Conservation (phyloP, 257 asterid species). For the Petrea volubilis region DNA sequence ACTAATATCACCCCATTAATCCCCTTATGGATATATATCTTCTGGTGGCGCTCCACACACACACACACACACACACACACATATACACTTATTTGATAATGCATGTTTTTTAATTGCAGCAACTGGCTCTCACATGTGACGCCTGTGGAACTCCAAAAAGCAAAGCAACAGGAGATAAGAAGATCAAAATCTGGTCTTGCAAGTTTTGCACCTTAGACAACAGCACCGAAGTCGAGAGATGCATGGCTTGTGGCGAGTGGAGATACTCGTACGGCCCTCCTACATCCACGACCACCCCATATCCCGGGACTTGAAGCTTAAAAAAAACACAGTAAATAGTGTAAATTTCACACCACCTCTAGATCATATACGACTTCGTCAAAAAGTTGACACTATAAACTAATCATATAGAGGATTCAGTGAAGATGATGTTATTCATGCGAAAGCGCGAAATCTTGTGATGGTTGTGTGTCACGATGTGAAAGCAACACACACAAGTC, state of each 20-base stretch:
- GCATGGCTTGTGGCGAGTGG: slow-evolving; percentile 88
- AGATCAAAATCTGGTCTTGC: slow-evolving; percentile 64
- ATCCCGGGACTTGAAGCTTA: slow-evolving; percentile 43
- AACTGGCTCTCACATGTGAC: slow-evolving; percentile 54
- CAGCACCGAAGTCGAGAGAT: slow-evolving; percentile 47
- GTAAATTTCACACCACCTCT: neutral
- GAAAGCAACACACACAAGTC: slow-evolving; percentile 5
- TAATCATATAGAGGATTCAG: slow-evolving; percentile 12
- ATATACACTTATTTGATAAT: neutral
- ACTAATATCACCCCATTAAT: neutral
- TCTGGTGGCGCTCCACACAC: no score
- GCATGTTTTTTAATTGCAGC: slow-evolving; percentile 37
- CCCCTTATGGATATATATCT: no score
- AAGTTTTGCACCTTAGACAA: slow-evolving; percentile 83
- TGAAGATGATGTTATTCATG: slow-evolving; percentile 24
- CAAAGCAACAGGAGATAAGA: slow-evolving; percentile 28
- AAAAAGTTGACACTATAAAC: neutral
- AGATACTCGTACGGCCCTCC: slow-evolving; percentile 89
- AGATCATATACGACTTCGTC: neutral
- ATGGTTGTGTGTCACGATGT: slow-evolving; percentile 19
- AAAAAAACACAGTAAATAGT: neutral
- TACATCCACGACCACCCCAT: slow-evolving; percentile 39
- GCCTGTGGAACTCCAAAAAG: slow-evolving; percentile 61
- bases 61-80: no score
- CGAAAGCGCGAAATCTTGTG: neutral